Evolutionary conservation across 495 filamentous ascomycete genomes (phyloP), one percentile per base, ranked within the genome.

Genomic region (Neurospora terricola): DNA sequence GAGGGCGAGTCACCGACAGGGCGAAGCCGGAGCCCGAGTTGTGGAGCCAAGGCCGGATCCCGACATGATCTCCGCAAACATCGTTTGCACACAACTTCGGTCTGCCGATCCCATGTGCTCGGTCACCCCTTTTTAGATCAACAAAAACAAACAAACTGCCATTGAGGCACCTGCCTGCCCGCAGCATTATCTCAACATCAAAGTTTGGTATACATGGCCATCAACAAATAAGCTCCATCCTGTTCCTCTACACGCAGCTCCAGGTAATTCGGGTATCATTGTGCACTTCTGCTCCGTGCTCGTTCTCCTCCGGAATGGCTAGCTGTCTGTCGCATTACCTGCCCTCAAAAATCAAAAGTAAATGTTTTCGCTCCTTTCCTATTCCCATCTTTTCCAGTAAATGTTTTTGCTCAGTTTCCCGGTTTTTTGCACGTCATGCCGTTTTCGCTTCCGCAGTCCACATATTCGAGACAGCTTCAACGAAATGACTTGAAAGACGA

Each of bases 401-500:
- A 14, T 14, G 5, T 62, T 62, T 34, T 62, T 16, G 27, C 7
- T 34, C 7, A 5, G 6, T 62, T 30, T 34, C 14, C 14, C n/a
- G 45, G 11, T 34, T 34, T 34, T 12, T 18, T 18, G 54, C 27
- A 18, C 27, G 23, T 66, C 30, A 43, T 66, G 37, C 70, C 70
- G 16, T 27, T 59, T 36, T 21, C 38, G 12, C 70, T 59, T 34
- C 30, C 43, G 43, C 43, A 68, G 70, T 72, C 54, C 72, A 45
- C 48, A 71, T 70, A 18, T 66, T 14, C 16, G 6, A 72, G 21
- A 40, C 36, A 43, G 27, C 23, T 30, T 83, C 80, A 88, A 62
- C 86, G 83, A 70, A 87, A 87, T 21, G 83, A 85, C 78, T 83
- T 83, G 72, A 87, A 88, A 4, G 27, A 66, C 27, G 90, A 90